Conservation (phyloP, 2,329 filamentous ascomycete genomes). For the Phyllosticta citribraziliensis region DNA sequence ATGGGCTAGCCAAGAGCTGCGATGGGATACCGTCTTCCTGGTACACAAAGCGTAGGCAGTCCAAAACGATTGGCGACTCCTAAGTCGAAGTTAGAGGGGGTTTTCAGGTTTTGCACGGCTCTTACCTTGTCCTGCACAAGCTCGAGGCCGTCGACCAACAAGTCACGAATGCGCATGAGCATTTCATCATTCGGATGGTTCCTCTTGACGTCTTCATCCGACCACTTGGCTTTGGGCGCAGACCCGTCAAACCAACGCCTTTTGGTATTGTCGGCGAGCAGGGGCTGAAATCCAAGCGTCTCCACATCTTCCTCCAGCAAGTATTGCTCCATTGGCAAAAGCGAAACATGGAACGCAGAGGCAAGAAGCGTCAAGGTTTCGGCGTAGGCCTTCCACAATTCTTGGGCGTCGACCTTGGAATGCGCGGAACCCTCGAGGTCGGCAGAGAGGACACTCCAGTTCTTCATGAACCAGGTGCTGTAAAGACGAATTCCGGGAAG, state of each 20-base stretch:
- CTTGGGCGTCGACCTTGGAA: conserved; percentile 48
- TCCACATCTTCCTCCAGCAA: conserved; percentile 60
- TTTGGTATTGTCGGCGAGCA: conserved; percentile 40
- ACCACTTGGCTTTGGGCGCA: conserved; percentile 42
- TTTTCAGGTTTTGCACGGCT: conserved; percentile 17
- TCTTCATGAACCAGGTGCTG: conserved; percentile 55
- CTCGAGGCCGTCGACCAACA: conserved; percentile 51
- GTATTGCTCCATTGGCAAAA: conserved; percentile 49
- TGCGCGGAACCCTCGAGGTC: conserved; percentile 43
- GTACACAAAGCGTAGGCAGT: conserved; percentile 43
- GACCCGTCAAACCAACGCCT: conserved; percentile 43
- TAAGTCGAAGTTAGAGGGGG: conserved; percentile 17
- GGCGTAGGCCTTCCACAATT: conserved; percentile 59
- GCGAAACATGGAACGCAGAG: conserved; percentile 47
- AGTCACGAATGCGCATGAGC: conserved; percentile 54
- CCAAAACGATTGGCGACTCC: conserved; percentile 39
- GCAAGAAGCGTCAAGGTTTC: conserved; percentile 50
- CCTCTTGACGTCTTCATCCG: conserved; percentile 41
- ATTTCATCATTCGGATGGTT: conserved; percentile 53
- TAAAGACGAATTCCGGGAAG: conserved; percentile 57
- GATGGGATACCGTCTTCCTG: conserved; percentile 43
- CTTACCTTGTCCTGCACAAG: conserved; percentile 42
- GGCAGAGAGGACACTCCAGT: conserved; percentile 44
- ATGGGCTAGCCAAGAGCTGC: conserved; percentile 39
- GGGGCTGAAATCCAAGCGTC: conserved; percentile 54